Percentiles rank a stretch among this genome's conserved stretches.
Conservation (phyloP, 148 eudicot genomes). For the Gaultheria prostrata region DNA sequence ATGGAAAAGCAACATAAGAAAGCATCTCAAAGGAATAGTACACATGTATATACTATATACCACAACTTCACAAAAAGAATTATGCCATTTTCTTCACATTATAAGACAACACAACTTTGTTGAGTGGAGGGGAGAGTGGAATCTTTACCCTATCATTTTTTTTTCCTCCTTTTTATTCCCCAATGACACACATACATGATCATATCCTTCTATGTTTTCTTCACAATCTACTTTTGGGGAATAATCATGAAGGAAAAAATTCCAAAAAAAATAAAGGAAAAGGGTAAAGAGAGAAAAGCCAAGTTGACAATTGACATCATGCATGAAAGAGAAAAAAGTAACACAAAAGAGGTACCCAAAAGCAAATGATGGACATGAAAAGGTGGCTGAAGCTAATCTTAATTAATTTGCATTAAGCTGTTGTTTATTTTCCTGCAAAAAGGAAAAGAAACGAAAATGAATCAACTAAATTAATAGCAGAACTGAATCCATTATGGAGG, state of each 20-base stretch:
- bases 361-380: conserved; percentile 1
- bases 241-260: background rate
- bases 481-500: background rate
- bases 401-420: background rate
- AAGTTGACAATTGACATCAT: conserved; percentile 15
- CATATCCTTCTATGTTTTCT: conserved; percentile 3
- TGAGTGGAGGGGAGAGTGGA: conserved; percentile 19
- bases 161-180: background rate
- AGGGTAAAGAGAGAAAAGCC: background rate
- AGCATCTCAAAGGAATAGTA: background rate
- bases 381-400: background rate
- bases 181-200: background rate
- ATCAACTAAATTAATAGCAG: background rate
- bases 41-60: background rate
- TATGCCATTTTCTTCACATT: conserved; percentile 16
- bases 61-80: conserved; percentile 6
- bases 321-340: background rate
- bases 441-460: background rate
- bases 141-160: conserved; percentile 8
- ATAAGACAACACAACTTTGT: conserved; percentile 13
- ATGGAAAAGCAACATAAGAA: background rate
- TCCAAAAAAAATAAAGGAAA: background rate
- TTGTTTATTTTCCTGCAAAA: conserved; percentile 32
- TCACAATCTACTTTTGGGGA: conserved; percentile 13
- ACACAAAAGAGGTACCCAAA: background rate